Conservation (phyloP, 2,329 filamentous ascomycete genomes). For the Trichocomaceae sp. region DNA sequence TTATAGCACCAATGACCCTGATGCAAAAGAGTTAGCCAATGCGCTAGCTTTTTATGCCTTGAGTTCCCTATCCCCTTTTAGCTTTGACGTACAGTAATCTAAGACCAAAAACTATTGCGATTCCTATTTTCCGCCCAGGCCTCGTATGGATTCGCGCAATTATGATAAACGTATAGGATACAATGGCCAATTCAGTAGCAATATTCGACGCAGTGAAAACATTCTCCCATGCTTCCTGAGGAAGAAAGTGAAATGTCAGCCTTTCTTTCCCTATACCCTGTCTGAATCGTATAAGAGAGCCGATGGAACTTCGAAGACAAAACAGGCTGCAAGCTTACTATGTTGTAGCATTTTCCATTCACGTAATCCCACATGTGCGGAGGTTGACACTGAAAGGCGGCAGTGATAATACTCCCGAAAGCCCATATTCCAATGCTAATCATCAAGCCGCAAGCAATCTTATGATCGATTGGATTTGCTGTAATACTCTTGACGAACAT, state of each 20-base stretch:
- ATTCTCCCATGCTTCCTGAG: conserved; percentile 20
- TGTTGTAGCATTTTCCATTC: conserved; percentile 17
- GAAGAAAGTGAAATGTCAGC: not conserved
- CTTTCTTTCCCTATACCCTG: not conserved
- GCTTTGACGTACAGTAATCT: conserved; percentile 20
- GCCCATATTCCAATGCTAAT: conserved; percentile 16
- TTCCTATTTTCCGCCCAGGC: conserved; percentile 15
- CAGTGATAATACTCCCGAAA: conserved; percentile 14
- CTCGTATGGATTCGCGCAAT: conserved; percentile 21
- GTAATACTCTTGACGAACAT: conserved; percentile 22
- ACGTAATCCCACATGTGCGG: conserved; percentile 20
- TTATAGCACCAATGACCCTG: conserved; percentile 22
- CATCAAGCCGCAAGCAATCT: conserved; percentile 16
- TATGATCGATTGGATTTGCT: conserved; percentile 16
- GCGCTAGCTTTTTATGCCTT: not conserved
- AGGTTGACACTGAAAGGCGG: conserved; percentile 18
- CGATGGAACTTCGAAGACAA: not conserved
- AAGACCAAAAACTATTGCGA: conserved; percentile 19
- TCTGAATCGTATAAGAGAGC: not conserved
- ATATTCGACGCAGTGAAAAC: conserved; percentile 23
- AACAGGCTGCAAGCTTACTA: conserved; percentile 12
- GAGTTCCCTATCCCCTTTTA: not conserved
- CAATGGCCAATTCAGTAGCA: conserved; percentile 20
- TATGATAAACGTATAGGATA: conserved; percentile 20
- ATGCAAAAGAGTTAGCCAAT: not conserved